phyloP scores from a whole-genome alignment of 768 basidiomycete genomes.

The Termitomyces sp. region DNA sequence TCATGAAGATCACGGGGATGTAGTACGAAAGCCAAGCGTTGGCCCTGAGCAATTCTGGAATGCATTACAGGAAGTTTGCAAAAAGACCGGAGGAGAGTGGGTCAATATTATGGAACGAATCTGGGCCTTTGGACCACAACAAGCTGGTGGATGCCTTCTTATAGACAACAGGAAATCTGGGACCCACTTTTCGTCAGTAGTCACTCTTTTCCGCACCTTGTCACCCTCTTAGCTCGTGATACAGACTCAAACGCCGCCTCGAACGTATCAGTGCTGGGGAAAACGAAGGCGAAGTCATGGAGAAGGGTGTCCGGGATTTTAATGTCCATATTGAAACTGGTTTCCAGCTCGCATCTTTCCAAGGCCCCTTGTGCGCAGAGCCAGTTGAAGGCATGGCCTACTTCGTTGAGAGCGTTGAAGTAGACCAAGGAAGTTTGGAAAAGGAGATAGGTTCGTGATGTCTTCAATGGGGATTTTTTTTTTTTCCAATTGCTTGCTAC shows the following conservation, averaged over 20 bases:
- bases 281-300: conserved; percentile 21
- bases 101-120: conserved; percentile 57
- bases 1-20: conserved; percentile 54
- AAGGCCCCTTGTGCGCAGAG: conserved; percentile 93
- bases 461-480: neutral
- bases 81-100: conserved; percentile 85
- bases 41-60: conserved; percentile 79
- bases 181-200: conserved; percentile 50
- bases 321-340: conserved; percentile 85
- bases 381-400: conserved; percentile 92
- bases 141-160: conserved; percentile 81
- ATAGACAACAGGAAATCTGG: conserved; percentile 60
- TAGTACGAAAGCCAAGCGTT: conserved; percentile 58
- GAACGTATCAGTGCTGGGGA: conserved; percentile 30
- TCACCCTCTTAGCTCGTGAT: conserved; percentile 7
- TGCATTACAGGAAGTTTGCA: conserved; percentile 55
- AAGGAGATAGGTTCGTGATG: conserved; percentile 59
- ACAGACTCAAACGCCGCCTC: conserved; percentile 49
- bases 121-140: conserved; percentile 91
- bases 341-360: conserved; percentile 91
- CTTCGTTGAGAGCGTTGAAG: conserved; percentile 72
- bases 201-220: neutral
- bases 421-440: conserved; percentile 53
- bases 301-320: conserved; percentile 47
- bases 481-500: conserved; percentile 12